Conservation (phyloP, 768 basidiomycete genomes). For the Pisolithus sp. region DNA sequence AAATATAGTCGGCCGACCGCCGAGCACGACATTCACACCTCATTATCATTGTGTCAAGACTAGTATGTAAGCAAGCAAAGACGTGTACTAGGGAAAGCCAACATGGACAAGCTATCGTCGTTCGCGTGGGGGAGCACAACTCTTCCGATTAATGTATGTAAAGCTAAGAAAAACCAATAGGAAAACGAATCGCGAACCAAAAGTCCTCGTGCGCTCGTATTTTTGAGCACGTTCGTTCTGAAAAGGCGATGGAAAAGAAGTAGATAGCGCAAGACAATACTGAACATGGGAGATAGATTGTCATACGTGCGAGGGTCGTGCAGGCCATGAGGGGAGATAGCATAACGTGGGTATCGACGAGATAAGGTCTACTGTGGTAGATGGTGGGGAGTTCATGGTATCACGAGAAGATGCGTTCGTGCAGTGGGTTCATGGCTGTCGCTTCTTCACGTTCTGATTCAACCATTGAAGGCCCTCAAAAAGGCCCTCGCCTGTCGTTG, state of each 20-base stretch:
- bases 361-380: constrained; percentile 17
- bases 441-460: constrained; percentile 94
- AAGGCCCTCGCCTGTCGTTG: constrained; percentile 92
- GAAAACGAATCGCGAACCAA: neutral
- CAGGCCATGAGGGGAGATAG: constrained; percentile 29
- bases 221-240: neutral
- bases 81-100: neutral
- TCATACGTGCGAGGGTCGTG: constrained; percentile 31
- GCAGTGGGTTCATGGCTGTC: constrained; percentile 51
- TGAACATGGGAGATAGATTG: constrained; percentile 24
- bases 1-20: neutral
- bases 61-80: neutral
- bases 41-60: neutral
- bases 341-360: constrained; percentile 30
- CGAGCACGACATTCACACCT: constrained; percentile 17
- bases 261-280: constrained; percentile 22
- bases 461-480: constrained; percentile 98
- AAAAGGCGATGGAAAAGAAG: neutral
- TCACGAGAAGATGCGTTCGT: constrained; percentile 12
- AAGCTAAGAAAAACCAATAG: neutral
- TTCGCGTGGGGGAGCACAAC: neutral
- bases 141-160: constrained; percentile 17
- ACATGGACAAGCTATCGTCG: too few species aligned
- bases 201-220: neutral
- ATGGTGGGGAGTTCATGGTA: constrained; percentile 11